Conservation (phyloP, 805 yeast genomes). For the Yamadazyma ubonensis region DNA sequence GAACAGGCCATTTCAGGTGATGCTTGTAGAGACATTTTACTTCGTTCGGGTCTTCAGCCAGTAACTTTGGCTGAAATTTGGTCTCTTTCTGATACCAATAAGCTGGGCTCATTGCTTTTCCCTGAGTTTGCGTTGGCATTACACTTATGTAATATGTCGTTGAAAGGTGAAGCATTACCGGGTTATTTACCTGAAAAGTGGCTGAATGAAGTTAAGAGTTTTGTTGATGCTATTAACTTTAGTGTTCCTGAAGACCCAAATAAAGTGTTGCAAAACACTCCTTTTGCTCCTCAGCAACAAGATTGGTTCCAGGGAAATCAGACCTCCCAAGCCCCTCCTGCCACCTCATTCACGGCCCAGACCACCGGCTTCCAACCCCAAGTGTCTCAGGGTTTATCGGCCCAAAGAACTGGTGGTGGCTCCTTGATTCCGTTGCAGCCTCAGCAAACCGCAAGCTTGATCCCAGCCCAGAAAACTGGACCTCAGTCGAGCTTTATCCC, state of each 20-base stretch:
- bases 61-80: slow-evolving; percentile 79
- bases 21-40: slow-evolving; percentile 72
- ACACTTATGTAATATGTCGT: slow-evolving; percentile 76
- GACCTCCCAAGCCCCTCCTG: slow-evolving; percentile 37
- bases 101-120: slow-evolving; percentile 79
- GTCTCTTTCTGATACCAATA: slow-evolving; percentile 87
- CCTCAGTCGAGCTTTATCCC: too few species aligned
- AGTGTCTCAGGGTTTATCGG: slow-evolving; percentile 18
- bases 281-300: slow-evolving; percentile 31
- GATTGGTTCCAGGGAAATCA: slow-evolving; percentile 31
- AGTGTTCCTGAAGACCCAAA: slow-evolving; percentile 61
- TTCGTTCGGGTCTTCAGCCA: slow-evolving; percentile 77
- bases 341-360: slow-evolving; percentile 41
- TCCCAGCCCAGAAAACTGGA: slow-evolving; percentile 47
- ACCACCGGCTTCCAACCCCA: slow-evolving; percentile 29
- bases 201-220: slow-evolving; percentile 80
- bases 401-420: slow-evolving; percentile 22
- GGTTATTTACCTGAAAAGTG: slow-evolving; percentile 66
- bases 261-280: slow-evolving; percentile 43
- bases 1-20: slow-evolving; percentile 69
- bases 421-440: slow-evolving; percentile 50
- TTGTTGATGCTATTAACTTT: slow-evolving; percentile 86
- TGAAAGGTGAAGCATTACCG: slow-evolving; percentile 80
- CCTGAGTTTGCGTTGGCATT: slow-evolving; percentile 94
- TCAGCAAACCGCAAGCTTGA: slow-evolving; percentile 68